A percentile compares a stretch with the other conserved stretches of the same genome.
phyloP scores from a whole-genome alignment of 371 early-diverging fungal genomes.

The Rhizomucor pusillus region DNA sequence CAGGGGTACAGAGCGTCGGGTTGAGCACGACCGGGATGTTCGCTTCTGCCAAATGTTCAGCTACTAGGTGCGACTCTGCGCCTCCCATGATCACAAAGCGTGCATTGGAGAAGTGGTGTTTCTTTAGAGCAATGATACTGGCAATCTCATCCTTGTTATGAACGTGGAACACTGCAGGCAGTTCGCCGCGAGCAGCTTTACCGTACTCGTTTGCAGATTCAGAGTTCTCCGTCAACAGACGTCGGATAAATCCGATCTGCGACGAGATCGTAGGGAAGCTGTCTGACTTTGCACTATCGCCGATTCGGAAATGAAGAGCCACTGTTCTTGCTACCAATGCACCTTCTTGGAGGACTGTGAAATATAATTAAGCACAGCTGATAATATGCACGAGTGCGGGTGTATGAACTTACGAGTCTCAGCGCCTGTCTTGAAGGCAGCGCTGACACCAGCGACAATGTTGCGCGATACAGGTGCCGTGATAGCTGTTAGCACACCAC shows the following conservation, averaged over 20 bases:
- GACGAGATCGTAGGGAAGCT: constrained; percentile 58
- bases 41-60: constrained; percentile 53
- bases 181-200: constrained; percentile 55
- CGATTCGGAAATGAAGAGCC: constrained; percentile 65
- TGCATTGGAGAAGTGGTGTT: constrained; percentile 26
- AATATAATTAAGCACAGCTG: background rate
- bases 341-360: constrained; percentile 20
- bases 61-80: constrained; percentile 70
- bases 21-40: constrained; percentile 63
- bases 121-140: constrained; percentile 60
- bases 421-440: constrained; percentile 22
- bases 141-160: constrained; percentile 74
- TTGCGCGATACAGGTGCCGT: constrained; percentile 46
- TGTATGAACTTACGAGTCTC: constrained; percentile 16
- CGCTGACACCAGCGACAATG: constrained; percentile 44
- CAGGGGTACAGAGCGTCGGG: constrained; percentile 68
- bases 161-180: constrained; percentile 59
- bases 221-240: constrained; percentile 30
- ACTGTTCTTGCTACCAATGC: constrained; percentile 40
- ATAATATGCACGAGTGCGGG: background rate
- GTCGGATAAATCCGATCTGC: constrained; percentile 63
- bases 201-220: constrained; percentile 26
- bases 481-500: constrained; percentile 56
- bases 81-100: constrained; percentile 60
- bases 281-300: constrained; percentile 43